phyloP scores from a whole-genome alignment of 2,329 filamentous ascomycete species.

The Trichoderma aggressivum region DNA sequence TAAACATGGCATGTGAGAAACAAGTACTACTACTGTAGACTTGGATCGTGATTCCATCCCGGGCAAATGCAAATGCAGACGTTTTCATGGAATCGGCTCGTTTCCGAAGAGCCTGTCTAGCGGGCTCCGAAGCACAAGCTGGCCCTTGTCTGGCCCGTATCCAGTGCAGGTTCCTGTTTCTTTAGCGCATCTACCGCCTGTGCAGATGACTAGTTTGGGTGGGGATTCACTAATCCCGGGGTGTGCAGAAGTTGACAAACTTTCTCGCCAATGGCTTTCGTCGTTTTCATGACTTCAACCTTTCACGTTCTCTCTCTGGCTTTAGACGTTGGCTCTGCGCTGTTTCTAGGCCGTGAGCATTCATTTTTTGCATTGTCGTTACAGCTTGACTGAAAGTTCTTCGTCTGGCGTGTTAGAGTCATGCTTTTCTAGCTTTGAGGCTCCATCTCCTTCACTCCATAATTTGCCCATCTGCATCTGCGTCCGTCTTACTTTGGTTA shows the following conservation, averaged over 20 bases:
- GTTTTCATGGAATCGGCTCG: neutral
- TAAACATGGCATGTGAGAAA: neutral
- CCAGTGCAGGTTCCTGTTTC: neutral
- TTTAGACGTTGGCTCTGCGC: neutral
- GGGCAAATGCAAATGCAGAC: neutral
- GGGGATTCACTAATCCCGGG: neutral
- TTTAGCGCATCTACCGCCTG: slow-evolving; percentile 8
- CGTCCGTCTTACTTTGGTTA: neutral
- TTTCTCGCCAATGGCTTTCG: slow-evolving; percentile 4
- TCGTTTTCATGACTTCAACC: neutral
- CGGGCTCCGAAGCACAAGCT: slow-evolving; percentile 14
- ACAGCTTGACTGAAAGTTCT: neutral
- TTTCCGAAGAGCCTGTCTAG: neutral
- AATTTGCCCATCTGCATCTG: neutral
- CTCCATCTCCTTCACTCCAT: neutral
- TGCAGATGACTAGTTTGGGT: slow-evolving; percentile 14
- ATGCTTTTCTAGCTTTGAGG: slow-evolving; percentile 6
- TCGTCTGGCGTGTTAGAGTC: neutral
- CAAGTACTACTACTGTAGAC: neutral
- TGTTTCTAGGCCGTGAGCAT: neutral
- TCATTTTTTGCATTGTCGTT: neutral
- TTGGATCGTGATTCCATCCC: neutral
- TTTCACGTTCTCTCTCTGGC: neutral
- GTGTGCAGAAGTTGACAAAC: neutral
- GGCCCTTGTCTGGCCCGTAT: neutral